Evolutionary conservation across 2,329 filamentous ascomycete genomes (phyloP).

Genomic region (Monosporascus sp.): DNA sequence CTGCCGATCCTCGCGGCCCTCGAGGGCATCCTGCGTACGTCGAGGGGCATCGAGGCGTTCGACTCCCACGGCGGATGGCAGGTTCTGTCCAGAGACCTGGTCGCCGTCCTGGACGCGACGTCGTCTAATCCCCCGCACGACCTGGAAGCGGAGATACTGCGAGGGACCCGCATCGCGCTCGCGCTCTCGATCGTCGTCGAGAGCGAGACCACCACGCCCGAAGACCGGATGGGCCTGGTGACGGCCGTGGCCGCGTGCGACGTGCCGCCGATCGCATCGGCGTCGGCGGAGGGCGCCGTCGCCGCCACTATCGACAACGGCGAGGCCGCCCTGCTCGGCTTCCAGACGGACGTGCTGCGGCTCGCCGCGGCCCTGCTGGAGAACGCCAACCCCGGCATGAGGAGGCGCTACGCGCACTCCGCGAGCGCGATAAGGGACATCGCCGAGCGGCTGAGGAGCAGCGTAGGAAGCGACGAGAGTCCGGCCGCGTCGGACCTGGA

Average conservation of each 20-base stretch:
- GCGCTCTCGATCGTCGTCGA: slow-evolving; percentile 50
- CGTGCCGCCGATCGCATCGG: slow-evolving; percentile 24
- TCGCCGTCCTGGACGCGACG: slow-evolving; percentile 34
- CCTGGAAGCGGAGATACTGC: slow-evolving; percentile 29
- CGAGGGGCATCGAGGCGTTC: slow-evolving; percentile 43
- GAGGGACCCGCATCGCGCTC: slow-evolving; percentile 52
- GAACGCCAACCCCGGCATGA: slow-evolving; percentile 40
- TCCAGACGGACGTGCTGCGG: slow-evolving; percentile 49
- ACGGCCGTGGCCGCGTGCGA: slow-evolving; percentile 46
- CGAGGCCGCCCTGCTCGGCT: slow-evolving; percentile 35
- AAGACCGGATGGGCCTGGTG: slow-evolving; percentile 54
- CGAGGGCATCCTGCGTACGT: slow-evolving; percentile 49
- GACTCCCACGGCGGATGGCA: slow-evolving; percentile 50
- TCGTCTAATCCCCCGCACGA: slow-evolving; percentile 12
- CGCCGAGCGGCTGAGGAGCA: slow-evolving; percentile 33
- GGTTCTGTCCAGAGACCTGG: slow-evolving; percentile 45
- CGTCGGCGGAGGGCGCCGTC: slow-evolving; percentile 3
- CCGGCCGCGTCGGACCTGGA: slow-evolving; percentile 7
- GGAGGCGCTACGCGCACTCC: slow-evolving; percentile 47
- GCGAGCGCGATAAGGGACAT: slow-evolving; percentile 45
- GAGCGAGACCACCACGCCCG: slow-evolving; percentile 38
- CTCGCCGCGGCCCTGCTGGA: slow-evolving; percentile 49
- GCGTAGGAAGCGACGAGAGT: neutral
- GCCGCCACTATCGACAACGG: neutral
- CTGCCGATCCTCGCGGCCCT: slow-evolving; percentile 54